Conservation (phyloP, 495 filamentous ascomycete genomes). For the Aspergillus haitiensis region DNA sequence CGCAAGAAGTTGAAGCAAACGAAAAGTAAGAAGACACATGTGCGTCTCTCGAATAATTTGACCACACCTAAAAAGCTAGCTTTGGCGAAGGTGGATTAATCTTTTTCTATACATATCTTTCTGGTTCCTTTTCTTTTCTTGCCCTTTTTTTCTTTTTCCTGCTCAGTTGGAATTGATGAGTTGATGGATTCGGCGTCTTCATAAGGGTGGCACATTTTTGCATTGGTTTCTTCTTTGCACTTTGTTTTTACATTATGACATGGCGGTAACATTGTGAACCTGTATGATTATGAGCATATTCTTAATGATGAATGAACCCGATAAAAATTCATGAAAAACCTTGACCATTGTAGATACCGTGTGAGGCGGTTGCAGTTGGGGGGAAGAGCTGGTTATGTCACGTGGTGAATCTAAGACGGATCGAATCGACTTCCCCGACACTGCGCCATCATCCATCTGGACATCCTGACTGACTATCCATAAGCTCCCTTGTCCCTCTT, state of each 20-base stretch:
- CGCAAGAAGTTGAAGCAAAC: slow-evolving; percentile 74
- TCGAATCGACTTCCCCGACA: background rate
- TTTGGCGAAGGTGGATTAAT: slow-evolving; percentile 63
- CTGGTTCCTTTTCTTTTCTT: too few species aligned
- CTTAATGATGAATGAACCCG: slow-evolving; percentile 7
- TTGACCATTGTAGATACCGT: too few species aligned
- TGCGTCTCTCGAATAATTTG: slow-evolving; percentile 72
- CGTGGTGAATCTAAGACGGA: background rate
- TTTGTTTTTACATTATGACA: background rate
- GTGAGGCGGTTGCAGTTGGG: background rate
- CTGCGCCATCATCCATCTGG: background rate
- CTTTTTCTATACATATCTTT: background rate
- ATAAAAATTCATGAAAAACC: background rate
- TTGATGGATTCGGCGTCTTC: slow-evolving; percentile 15
- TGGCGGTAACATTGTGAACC: slow-evolving; percentile 1
- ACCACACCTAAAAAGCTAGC: slow-evolving; percentile 62
- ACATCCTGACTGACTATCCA: slow-evolving; percentile 1
- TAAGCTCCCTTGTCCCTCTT: slow-evolving; percentile 11
- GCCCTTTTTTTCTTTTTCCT: slow-evolving; percentile 19
- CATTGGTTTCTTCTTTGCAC: background rate
- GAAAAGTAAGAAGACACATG: slow-evolving; percentile 61
- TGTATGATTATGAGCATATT: slow-evolving; percentile 21
- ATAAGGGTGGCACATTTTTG: background rate
- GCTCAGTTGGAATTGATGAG: slow-evolving; percentile 3
- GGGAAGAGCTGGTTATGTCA: background rate